Percentiles rank a stretch among this genome's conserved stretches.
Evolutionary conservation across 2,329 filamentous ascomycete species (phyloP).

Genomic region (Epichloe hybrida): DNA sequence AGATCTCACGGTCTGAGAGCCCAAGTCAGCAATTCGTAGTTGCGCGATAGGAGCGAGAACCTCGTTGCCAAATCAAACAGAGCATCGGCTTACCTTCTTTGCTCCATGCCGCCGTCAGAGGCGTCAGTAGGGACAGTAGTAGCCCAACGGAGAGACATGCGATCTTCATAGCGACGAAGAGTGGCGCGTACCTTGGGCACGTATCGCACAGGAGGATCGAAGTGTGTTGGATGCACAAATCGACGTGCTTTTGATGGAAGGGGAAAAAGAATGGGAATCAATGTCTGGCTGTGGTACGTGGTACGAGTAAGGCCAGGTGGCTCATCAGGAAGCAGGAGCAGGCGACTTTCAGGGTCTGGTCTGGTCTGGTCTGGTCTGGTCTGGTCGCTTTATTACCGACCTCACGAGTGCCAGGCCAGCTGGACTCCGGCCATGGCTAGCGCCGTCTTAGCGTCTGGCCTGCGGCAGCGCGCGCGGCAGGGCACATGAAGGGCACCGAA

Average conservation of each 20-base stretch:
- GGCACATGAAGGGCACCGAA: too few relatives aligned
- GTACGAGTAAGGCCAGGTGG: slow-evolving; percentile 8
- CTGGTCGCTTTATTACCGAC: too few relatives aligned
- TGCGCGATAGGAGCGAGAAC: not conserved
- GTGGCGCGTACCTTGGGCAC: not conserved
- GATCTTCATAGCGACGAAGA: slow-evolving; percentile 47
- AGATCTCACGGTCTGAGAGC: slow-evolving; percentile 81
- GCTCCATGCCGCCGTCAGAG: slow-evolving; percentile 62
- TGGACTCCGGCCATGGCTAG: too few relatives aligned
- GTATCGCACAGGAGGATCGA: not conserved
- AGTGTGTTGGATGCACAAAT: slow-evolving; percentile 3
- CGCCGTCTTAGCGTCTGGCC: too few relatives aligned
- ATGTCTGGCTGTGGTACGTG: not conserved
- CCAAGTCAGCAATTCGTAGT: not conserved
- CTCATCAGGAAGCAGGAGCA: slow-evolving; percentile 1
- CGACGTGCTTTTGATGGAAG: not conserved
- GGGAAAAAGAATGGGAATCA: not conserved
- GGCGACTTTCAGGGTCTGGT: not conserved
- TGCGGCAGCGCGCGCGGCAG: too few relatives aligned
- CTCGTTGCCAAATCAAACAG: not conserved
- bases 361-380: not conserved
- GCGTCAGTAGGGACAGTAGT: slow-evolving; percentile 51
- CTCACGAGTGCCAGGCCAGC: too few relatives aligned
- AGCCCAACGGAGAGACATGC: slow-evolving; percentile 54
- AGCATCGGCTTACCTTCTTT: slow-evolving; percentile 55